Base-by-base conservation (phyloP, 2,329 filamentous ascomycete species). In the Chrysosporium keratinophilum region DNA sequence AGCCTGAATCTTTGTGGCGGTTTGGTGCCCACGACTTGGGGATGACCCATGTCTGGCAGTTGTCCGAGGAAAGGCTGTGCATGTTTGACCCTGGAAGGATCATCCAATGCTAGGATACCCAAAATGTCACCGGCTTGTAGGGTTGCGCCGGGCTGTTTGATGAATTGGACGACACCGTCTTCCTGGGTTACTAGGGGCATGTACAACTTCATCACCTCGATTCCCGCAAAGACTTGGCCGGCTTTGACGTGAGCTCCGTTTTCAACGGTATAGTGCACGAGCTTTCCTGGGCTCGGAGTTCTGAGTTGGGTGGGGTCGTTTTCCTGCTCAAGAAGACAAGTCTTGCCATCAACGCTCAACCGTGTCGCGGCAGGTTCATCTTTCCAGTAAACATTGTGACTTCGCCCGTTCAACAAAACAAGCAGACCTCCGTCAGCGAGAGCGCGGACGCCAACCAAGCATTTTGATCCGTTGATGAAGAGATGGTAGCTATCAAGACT, bases 121-220 rank as follows among this genome's bases (percentile, higher is more conserved):
- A 98, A 82, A 57, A 98, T 97, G 68, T 98, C 93, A 71, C 93
- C 93, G 67, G 93, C 93, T 71, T 97, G 90, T 46, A 98, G 85
- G 15, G 89, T 94, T n/a, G 93, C 87, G 69, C 93, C 93, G 58
- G 93, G 93, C 75, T 97, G 93, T 81, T 98, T 98, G 78, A 98
- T 95, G 64, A 98, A 81, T 75, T 96, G 93, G 54, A 98, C 91
- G 52, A 95, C 80, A 76, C 93, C 93, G 64, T 95, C 93, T 71
- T 98, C 93, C 67, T 90, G 85, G 2, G 93, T 87, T 57, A 98
- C 80, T 53, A 98, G 79, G 65, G 93, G 93, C 93, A 98, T 98
- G 80, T 97, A 97, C 93, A 98, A 98, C 80, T 98, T 98, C 93
- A 98, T 98, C 73, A 98, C 93, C 74, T 98, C 93, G 40, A 98